Percentiles rank a stretch among this genome's conserved stretches.
phyloP scores from a whole-genome alignment of 768 basidiomycete genomes.

The Leccinum ochraceum region DNA sequence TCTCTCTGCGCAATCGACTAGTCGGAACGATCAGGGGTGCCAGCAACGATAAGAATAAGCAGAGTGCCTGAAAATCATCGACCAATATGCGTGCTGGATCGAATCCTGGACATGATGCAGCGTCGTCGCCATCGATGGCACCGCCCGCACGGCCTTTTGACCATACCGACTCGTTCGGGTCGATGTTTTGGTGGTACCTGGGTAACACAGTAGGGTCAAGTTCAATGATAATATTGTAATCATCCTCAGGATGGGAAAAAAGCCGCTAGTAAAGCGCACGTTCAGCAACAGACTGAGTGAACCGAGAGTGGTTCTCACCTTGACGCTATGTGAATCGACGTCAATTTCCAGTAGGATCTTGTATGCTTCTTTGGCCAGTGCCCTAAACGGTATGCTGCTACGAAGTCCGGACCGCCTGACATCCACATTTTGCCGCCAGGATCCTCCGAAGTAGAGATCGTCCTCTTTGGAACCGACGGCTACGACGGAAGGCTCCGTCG shows the following conservation, averaged over 20 bases:
- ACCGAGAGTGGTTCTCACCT: conserved; percentile 43
- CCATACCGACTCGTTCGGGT: conserved; percentile 50
- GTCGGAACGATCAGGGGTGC: conserved; percentile 7
- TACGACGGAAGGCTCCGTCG: conserved; percentile 16
- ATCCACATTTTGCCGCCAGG: conserved; percentile 78
- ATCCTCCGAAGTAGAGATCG: conserved; percentile 78
- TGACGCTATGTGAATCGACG: conserved; percentile 51
- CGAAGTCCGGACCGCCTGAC: conserved; percentile 55
- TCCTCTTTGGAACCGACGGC: conserved; percentile 43
- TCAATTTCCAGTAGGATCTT: conserved; percentile 57
- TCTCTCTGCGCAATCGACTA: conserved; percentile 45
- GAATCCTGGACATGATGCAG: conserved; percentile 60
- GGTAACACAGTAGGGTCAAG: conserved; percentile 65
- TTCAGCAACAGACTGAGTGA: conserved; percentile 1
- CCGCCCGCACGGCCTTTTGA: conserved; percentile 32
- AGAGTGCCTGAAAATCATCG: conserved; percentile 63
- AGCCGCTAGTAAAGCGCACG: conserved; percentile 52
- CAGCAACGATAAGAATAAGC: background rate
- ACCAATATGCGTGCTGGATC: conserved; percentile 74
- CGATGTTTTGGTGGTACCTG: conserved; percentile 73
- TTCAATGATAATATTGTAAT: conserved; percentile 85
- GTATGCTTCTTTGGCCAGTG: conserved; percentile 77
- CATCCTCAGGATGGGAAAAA: conserved; percentile 78
- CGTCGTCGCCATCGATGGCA: conserved; percentile 34
- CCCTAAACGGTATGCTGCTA: conserved; percentile 74